Evolutionary conservation across 371 early-diverging fungal species (phyloP).

Genomic region (Mortierella sp.): DNA sequence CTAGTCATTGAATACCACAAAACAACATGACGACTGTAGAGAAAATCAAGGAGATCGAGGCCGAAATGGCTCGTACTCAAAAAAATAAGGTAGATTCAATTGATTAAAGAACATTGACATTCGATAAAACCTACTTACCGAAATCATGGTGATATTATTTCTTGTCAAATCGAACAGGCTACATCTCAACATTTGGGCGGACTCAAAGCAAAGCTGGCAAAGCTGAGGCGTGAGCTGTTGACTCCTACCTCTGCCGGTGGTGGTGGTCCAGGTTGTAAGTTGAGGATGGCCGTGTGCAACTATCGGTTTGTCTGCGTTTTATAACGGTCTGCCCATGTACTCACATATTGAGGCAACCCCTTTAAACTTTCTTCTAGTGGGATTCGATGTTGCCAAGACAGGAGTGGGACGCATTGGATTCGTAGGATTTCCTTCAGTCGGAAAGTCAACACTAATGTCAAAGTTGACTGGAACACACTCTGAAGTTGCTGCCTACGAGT

Average conservation of each 20-base stretch:
- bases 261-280: slow-evolving; percentile 76
- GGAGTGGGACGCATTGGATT: slow-evolving; percentile 97
- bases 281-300: too few species aligned
- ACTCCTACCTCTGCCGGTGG: slow-evolving; percentile 88
- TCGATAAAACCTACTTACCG: background rate
- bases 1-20: background rate
- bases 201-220: slow-evolving; percentile 99
- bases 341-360: background rate
- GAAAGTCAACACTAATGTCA: slow-evolving; percentile 97
- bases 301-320: too few species aligned
- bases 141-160: background rate
- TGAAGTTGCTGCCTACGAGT: slow-evolving; percentile 98
- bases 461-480: slow-evolving; percentile 98
- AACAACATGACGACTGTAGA: slow-evolving; percentile 69
- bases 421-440: slow-evolving; percentile 96
- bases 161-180: slow-evolving; percentile 59
- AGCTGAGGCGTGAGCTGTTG: slow-evolving; percentile 93
- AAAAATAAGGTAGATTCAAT: slow-evolving; percentile 79
- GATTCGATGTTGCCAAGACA: slow-evolving; percentile 97
- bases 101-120: background rate
- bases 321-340: background rate
- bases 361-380: slow-evolving; percentile 69
- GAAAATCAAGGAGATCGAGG: slow-evolving; percentile 90
- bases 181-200: slow-evolving; percentile 98
- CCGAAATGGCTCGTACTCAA: slow-evolving; percentile 94